A percentile compares a stretch with the other conserved stretches of the same genome.
Evolutionary conservation across 371 early-diverging fungal genomes (phyloP).

Genomic region (Encephalitozoon romaleae): DNA sequence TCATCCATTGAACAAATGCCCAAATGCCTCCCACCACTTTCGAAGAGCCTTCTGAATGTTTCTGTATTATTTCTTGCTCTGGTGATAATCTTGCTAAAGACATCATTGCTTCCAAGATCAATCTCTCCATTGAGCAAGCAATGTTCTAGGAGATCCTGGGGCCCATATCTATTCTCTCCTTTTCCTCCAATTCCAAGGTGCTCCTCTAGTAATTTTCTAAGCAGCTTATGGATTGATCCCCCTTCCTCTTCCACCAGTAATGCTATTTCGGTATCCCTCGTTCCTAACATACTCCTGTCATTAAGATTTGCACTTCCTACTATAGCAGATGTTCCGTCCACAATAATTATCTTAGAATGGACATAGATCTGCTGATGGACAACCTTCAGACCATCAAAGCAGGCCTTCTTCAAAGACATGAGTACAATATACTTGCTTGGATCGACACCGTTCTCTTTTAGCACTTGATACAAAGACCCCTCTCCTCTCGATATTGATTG

Average conservation of each 20-base stretch:
- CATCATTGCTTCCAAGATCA: not conserved
- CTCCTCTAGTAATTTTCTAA: slow-evolving; percentile 10
- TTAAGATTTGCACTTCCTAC: slow-evolving; percentile 78
- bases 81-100: not conserved
- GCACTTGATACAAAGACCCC: slow-evolving; percentile 65
- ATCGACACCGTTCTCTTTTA: slow-evolving; percentile 66
- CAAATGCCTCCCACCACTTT: not conserved
- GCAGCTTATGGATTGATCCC: not conserved
- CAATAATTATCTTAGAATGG: slow-evolving; percentile 78
- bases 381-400: not conserved
- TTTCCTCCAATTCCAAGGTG: slow-evolving; percentile 3
- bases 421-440: slow-evolving; percentile 64
- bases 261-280: slow-evolving; percentile 78
- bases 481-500: slow-evolving; percentile 71
- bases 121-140: not conserved
- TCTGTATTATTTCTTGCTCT: not conserved
- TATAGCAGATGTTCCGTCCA: slow-evolving; percentile 71
- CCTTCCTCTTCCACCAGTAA: slow-evolving; percentile 68
- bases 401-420: slow-evolving; percentile 20
- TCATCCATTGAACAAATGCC: not conserved
- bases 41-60: not conserved
- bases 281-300: slow-evolving; percentile 73
- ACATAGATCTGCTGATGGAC: slow-evolving; percentile 75
- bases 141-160: not conserved
- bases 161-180: not conserved